Evolutionary conservation across 805 yeast genomes (phyloP).

Genomic region (Ascoidea asiatica): DNA sequence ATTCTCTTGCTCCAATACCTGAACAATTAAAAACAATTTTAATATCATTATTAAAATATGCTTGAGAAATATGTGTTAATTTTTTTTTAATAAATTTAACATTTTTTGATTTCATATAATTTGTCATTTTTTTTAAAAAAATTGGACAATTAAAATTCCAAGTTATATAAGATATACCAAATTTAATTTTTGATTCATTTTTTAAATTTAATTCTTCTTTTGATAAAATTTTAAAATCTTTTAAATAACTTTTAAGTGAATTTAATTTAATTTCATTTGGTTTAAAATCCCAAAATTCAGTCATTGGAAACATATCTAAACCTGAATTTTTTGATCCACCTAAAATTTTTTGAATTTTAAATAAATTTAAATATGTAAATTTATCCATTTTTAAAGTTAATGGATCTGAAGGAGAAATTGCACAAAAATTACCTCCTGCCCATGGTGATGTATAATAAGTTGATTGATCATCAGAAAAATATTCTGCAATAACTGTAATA

Average conservation of each 20-base stretch:
- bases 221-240: slow-evolving; percentile 28
- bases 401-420: slow-evolving; percentile 45
- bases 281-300: slow-evolving; percentile 41
- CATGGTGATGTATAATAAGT: slow-evolving; percentile 67
- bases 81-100: slow-evolving; percentile 33
- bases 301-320: slow-evolving; percentile 37
- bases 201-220: slow-evolving; percentile 17
- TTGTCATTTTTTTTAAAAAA: slow-evolving; percentile 34
- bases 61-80: slow-evolving; percentile 43
- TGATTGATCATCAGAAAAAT: slow-evolving; percentile 69
- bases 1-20: slow-evolving; percentile 51
- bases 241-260: slow-evolving; percentile 34
- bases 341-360: slow-evolving; percentile 25
- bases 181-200: slow-evolving; percentile 29
- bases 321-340: slow-evolving; percentile 41
- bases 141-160: slow-evolving; percentile 67
- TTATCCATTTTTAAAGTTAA: slow-evolving; percentile 39
- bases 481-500: slow-evolving; percentile 49
- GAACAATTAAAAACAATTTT: slow-evolving; percentile 59
- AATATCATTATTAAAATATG: slow-evolving; percentile 23
- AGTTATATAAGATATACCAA: slow-evolving; percentile 40
- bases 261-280: slow-evolving; percentile 34
- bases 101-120: slow-evolving; percentile 31
- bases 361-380: slow-evolving; percentile 38
- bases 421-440: slow-evolving; percentile 58